Percentiles rank a stretch among this genome's conserved stretches.
Evolutionary conservation across 1,284 basidiomycete genomes (phyloP).

Genomic region (Xanthoconium separans): DNA sequence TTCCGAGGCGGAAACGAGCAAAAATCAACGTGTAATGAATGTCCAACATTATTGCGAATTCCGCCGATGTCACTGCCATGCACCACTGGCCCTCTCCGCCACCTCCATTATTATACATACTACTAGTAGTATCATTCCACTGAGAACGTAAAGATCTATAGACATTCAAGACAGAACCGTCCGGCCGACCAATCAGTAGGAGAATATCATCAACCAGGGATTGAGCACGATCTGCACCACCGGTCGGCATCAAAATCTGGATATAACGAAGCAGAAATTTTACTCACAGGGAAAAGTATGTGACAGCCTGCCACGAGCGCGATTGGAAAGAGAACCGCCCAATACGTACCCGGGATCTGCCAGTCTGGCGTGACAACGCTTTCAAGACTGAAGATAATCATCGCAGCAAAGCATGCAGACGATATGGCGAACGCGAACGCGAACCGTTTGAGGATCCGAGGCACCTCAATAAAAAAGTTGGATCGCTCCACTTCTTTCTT

Average conservation of each 20-base stretch:
- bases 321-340: constrained; percentile 70
- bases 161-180: neutral
- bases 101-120: too few relatives aligned
- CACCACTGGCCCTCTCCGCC: too few relatives aligned
- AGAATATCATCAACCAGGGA: constrained; percentile 79
- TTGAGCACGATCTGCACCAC: constrained; percentile 62
- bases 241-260: constrained; percentile 3
- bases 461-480: constrained; percentile 88
- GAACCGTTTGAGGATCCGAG: constrained; percentile 71
- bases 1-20: too few relatives aligned
- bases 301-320: constrained; percentile 58
- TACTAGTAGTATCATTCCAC: neutral
- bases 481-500: constrained; percentile 78
- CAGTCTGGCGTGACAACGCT: constrained; percentile 44
- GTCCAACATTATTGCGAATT: too few relatives aligned
- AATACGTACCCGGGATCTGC: constrained; percentile 48
- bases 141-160: neutral
- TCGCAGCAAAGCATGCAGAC: constrained; percentile 36
- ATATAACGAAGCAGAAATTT: constrained; percentile 1
- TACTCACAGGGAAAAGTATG: constrained; percentile 64
- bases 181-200: constrained; percentile 42
- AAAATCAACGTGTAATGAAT: too few relatives aligned
- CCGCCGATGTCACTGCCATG: too few relatives aligned
- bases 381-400: constrained; percentile 39
- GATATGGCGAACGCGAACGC: constrained; percentile 34